A percentile compares a stretch with the other conserved stretches of the same genome.
Evolutionary conservation across 23 red algal species (phyloP).

Genomic region (Chondrus crispus): DNA sequence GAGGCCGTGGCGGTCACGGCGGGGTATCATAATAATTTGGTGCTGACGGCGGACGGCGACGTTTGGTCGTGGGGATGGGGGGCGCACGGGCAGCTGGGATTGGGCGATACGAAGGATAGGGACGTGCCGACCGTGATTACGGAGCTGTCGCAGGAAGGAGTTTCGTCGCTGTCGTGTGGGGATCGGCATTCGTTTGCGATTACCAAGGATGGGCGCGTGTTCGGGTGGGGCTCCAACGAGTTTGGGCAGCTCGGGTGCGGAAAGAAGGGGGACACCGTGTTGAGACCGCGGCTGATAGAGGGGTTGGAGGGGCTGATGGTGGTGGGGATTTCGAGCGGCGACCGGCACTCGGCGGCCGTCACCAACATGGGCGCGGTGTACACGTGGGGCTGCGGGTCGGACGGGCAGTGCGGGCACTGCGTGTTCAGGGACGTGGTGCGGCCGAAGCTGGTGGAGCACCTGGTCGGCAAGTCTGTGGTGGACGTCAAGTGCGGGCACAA

Average conservation of each 20-base stretch:
- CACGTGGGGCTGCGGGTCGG: constrained; percentile 91
- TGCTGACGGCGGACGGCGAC: constrained; percentile 64
- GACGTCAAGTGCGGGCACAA: constrained; percentile 95
- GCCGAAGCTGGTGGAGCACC: constrained; percentile 63
- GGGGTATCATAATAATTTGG: constrained; percentile 91
- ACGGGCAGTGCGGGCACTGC: constrained; percentile 77
- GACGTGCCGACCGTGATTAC: constrained; percentile 56
- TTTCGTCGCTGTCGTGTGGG: constrained; percentile 69
- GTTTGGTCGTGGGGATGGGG: constrained; percentile 98
- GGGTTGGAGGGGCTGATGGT: constrained; percentile 75
- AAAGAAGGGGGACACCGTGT: constrained; percentile 55
- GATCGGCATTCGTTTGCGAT: constrained; percentile 90
- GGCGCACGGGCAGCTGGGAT: constrained; percentile 93
- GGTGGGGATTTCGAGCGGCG: constrained; percentile 70
- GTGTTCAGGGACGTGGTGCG: constrained; percentile 58
- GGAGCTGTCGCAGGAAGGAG: constrained; percentile 34
- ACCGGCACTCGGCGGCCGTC: constrained; percentile 91
- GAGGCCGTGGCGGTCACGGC: constrained; percentile 59
- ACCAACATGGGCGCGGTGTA: constrained; percentile 83
- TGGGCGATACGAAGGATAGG: constrained; percentile 73
- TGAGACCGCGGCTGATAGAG: constrained; percentile 52
- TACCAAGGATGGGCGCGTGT: constrained; percentile 77
- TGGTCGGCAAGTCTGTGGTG: constrained; percentile 41
- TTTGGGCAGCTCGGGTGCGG: constrained; percentile 94
- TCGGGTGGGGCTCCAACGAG: constrained; percentile 93